A percentile compares a stretch with the other conserved stretches of the same genome.
Conservation (phyloP, 768 basidiomycete species). For the Rickenella mellea region DNA sequence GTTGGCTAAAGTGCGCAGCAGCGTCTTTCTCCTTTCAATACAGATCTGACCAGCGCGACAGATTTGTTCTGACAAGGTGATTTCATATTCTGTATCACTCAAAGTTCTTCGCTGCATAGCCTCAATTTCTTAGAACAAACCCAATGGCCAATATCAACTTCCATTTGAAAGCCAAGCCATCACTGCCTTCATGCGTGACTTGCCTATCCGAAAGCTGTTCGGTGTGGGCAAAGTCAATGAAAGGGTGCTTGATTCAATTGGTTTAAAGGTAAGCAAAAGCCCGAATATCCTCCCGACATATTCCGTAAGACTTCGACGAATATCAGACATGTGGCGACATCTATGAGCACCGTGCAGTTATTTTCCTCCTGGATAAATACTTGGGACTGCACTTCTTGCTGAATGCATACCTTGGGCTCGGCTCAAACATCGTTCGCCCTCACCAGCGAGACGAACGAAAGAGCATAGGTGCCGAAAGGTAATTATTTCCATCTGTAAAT, state of each 20-base stretch:
- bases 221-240: constrained; percentile 91
- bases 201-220: constrained; percentile 81
- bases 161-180: constrained; percentile 56
- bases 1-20: constrained; percentile 71
- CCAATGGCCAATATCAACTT: constrained; percentile 83
- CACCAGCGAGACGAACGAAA: constrained; percentile 74
- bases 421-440: constrained; percentile 73
- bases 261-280: constrained; percentile 52
- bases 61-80: constrained; percentile 89
- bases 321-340: constrained; percentile 85
- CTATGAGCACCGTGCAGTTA: constrained; percentile 56
- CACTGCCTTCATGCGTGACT: constrained; percentile 64
- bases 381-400: constrained; percentile 73
- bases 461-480: constrained; percentile 90
- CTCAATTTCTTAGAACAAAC: constrained; percentile 62
- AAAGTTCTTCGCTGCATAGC: neutral
- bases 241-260: constrained; percentile 75
- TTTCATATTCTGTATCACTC: neutral
- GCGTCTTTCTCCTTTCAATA: neutral
- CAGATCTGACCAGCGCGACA: constrained; percentile 16
- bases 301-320: constrained; percentile 2
- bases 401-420: constrained; percentile 76
- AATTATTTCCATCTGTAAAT: constrained; percentile 1
- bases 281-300: neutral
- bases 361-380: constrained; percentile 82